phyloP scores from a whole-genome alignment of 495 filamentous ascomycete genomes.

The Penicillium cosmopolitanum region DNA sequence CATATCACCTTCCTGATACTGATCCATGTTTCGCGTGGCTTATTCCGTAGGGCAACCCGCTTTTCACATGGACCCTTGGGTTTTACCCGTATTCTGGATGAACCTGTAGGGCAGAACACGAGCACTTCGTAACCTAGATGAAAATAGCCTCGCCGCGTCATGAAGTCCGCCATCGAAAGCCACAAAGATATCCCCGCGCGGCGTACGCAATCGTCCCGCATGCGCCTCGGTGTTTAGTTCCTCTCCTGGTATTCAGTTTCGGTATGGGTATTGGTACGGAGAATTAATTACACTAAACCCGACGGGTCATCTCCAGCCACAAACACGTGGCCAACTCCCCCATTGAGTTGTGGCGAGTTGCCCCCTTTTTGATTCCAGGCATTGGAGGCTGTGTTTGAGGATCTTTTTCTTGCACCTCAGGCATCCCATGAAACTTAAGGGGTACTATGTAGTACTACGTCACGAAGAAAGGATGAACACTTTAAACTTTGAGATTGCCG shows the following conservation, averaged over 20 bases:
- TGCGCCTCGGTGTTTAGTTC: not conserved
- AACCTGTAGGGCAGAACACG: no score
- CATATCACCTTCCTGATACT: no score
- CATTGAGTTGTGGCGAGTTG: constrained; percentile 10
- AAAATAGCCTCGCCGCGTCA: not conserved
- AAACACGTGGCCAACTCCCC: constrained; percentile 12
- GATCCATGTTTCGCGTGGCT: no score
- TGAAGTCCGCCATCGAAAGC: not conserved
- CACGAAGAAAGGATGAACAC: not conserved
- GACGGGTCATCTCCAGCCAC: not conserved
- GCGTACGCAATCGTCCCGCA: not conserved
- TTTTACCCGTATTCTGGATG: no score
- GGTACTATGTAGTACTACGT: not conserved
- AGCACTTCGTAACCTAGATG: no score
- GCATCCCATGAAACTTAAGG: not conserved
- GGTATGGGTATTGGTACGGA: not conserved
- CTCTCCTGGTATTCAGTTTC: not conserved
- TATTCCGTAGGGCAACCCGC: no score
- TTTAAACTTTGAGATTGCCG: not conserved
- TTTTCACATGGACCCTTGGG: no score
- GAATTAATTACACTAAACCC: not conserved
- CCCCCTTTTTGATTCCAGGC: no score
- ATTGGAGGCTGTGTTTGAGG: no score
- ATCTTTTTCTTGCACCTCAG: no score
- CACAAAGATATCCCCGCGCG: not conserved